Evolutionary conservation across 192 early-diverging fungal species (phyloP), one percentile per base, ranked within the genome.

Genomic region (Coemansia sp.): DNA sequence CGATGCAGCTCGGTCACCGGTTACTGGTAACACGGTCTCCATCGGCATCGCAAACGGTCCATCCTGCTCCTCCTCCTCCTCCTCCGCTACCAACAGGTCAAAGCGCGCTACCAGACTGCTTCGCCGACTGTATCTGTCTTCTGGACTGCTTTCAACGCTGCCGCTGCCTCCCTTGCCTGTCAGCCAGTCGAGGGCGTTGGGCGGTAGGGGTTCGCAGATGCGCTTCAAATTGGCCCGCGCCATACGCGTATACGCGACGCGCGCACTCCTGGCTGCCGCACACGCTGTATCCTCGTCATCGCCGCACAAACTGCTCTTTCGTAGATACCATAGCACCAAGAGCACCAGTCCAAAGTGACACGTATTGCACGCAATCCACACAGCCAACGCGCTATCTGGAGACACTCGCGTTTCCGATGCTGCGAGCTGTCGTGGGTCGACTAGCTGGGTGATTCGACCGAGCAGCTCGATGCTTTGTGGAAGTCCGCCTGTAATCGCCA

Each of bases 71-170:
- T n/a, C n/a, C n/a, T n/a, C n/a, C n/a, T n/a, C n/a, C n/a, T n/a
- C 29, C 27, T 27, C 30, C 29, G 48, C 62, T 18, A 58, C 1
- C 34, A 60, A 18, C 11, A 23, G 27, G 41, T 60, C 45, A 19
- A 72, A 58, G 27, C 46, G 48, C 24, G 62, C 69, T 5, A 54
- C 69, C 11, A 72, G 44, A 13, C 26, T 35, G 39, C 45, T 44
- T 35, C 69, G 52, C 28, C 30, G 35, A 46, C 57, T 72, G n/a
- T n/a, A n/a, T 18, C 32, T 22, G 11, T 22, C 9, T 17, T n/a
- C 5, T 7, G 15, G 46, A 26, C 28, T 18, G 3, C 23, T 17
- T 22, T 40, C 38, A 2, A 15, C 7, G 20, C n/a, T 32, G 17
- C 2, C 20, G 36, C 47, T 41, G 47, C 18, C 8, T 5, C 41